phyloP scores from a whole-genome alignment of 306 rosid genomes.

The Prunus persica region Prunus_persica_NCBIv2 NC_034012.1:9316001-9316500 shows the following conservation, averaged over 20 bases:
- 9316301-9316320: not conserved
- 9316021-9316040: not conserved
- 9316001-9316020: not conserved
- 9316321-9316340: not conserved
- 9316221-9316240: not conserved
- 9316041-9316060: not conserved
- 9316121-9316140: too few relatives aligned
- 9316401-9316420: not conserved
- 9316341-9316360: not conserved
- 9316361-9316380: not conserved
- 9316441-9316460: not conserved
- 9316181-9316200: too few relatives aligned
- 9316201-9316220: not conserved
- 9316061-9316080: not conserved
- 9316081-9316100: not conserved
- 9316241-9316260: not conserved
- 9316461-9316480: not conserved
- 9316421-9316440: not conserved
- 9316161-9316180: not conserved
- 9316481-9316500: not conserved
- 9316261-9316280: not conserved
- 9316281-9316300: not conserved
- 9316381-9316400: not conserved
- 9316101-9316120: not conserved
- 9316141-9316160: not conserved